These are phyloP conservation scores for Aspergillus persii DNA, from an alignment of 2,329 filamentous ascomycete genomes.

Conservation along the genomic window DNA sequence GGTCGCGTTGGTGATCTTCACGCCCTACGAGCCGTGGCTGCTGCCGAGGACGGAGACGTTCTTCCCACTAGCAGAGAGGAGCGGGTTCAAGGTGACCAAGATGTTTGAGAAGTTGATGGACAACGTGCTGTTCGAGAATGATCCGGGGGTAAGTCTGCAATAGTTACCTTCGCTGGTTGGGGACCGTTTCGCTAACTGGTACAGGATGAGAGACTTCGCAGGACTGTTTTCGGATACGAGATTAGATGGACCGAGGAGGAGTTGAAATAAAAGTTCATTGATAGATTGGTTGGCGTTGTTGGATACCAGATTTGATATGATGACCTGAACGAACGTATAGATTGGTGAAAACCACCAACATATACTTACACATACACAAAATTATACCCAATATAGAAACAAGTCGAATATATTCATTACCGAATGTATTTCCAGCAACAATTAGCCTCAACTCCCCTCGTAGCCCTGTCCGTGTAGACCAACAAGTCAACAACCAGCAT, in stretches of 20 bases:
- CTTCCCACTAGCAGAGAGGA: conserved; percentile 71
- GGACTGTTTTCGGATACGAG: conserved; percentile 78
- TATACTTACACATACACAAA: not conserved
- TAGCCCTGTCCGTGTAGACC: too few species aligned
- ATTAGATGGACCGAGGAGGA: conserved; percentile 59
- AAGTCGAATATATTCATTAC: not conserved
- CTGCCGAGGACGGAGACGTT: conserved; percentile 80
- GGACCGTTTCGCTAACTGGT: conserved; percentile 13
- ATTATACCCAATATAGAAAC: not conserved
- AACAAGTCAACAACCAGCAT: not conserved
- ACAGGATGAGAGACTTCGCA: conserved; percentile 71
- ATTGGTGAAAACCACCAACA: not conserved
- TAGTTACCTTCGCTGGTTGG: too few species aligned
- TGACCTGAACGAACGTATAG: not conserved
- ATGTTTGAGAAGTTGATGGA: conserved; percentile 80
- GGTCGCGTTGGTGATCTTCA: conserved; percentile 85
- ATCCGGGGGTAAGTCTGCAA: conserved; percentile 63
- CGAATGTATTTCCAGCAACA: not conserved
- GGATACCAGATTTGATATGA: not conserved
- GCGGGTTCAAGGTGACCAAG: conserved; percentile 74
- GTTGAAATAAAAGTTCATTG: conserved; percentile 11
- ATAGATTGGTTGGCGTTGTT: not conserved
- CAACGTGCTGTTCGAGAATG: conserved; percentile 82
- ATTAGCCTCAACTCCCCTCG: not conserved
- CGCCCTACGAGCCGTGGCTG: conserved; percentile 89